Evolutionary conservation across 345 rosid genomes (phyloP).

Genomic region (Lepidium aucheri): DNA sequence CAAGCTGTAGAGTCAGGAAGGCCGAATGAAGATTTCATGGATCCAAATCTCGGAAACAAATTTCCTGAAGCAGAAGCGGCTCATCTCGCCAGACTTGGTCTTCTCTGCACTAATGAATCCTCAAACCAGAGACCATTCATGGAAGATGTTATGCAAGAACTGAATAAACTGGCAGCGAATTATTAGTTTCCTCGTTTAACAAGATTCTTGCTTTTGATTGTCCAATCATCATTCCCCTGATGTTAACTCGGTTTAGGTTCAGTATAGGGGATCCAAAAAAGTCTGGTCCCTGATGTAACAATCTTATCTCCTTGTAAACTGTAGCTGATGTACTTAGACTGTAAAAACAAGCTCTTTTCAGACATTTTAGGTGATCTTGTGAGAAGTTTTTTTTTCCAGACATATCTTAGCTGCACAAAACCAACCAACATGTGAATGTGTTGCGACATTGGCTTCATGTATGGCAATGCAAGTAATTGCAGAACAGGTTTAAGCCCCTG

Average conservation of each 20-base stretch:
- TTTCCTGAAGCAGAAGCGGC: conserved; percentile 52
- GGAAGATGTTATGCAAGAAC: conserved; percentile 59
- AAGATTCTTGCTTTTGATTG: conserved; percentile 24
- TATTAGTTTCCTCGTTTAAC: conserved; percentile 13
- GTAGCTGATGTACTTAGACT: conserved; percentile 26
- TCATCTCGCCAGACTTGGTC: conserved; percentile 50
- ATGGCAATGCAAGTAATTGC: neutral
- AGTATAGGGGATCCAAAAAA: neutral
- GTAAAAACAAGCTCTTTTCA: conserved; percentile 16
- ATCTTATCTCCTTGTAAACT: conserved; percentile 12
- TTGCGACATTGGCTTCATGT: conserved; percentile 7
- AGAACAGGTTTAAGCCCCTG: neutral
- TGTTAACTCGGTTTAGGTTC: conserved; percentile 14
- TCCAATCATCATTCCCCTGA: conserved; percentile 20
- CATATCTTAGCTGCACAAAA: neutral
- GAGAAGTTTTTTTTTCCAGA: neutral
- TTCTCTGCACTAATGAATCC: conserved; percentile 68
- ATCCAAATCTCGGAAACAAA: conserved; percentile 54
- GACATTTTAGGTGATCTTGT: neutral
- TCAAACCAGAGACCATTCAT: conserved; percentile 65
- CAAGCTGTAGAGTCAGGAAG: conserved; percentile 49
- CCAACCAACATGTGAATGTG: conserved; percentile 2
- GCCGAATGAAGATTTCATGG: conserved; percentile 47
- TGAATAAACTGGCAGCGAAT: conserved; percentile 29
- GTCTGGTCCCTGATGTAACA: conserved; percentile 10